phyloP scores from a whole-genome alignment of 306 rosid species.

The Vigna unguiculata region DNA sequence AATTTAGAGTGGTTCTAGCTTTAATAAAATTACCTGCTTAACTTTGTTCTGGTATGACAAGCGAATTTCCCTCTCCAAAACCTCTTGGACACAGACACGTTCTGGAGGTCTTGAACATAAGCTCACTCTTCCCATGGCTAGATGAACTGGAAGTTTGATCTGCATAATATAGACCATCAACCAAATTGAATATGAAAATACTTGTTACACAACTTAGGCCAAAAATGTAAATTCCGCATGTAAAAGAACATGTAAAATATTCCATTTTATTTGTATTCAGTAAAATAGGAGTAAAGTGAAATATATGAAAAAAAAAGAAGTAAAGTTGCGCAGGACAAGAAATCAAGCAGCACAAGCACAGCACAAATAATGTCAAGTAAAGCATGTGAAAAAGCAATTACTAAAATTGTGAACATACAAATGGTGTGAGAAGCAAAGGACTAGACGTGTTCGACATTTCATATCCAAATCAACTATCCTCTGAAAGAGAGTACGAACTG shows the following conservation, averaged over 20 bases:
- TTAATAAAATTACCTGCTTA: constrained; percentile 78
- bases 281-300: background rate
- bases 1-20: background rate
- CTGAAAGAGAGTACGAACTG: constrained; percentile 94
- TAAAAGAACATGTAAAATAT: background rate
- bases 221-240: background rate
- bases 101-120: constrained; percentile 92
- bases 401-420: constrained; percentile 65
- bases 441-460: constrained; percentile 95
- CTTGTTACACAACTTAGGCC: constrained; percentile 6
- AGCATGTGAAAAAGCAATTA: constrained; percentile 23
- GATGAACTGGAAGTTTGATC: constrained; percentile 97
- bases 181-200: constrained; percentile 20
- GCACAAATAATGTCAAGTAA: constrained; percentile 16
- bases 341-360: background rate
- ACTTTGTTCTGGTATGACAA: constrained; percentile 98
- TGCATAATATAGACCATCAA: constrained; percentile 53
- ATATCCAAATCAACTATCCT: constrained; percentile 93
- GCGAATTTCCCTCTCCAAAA: constrained; percentile 97
- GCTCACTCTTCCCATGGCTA: constrained; percentile 99
- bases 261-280: background rate
- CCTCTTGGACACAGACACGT: constrained; percentile 97
- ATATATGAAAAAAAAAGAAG: constrained; percentile 10
- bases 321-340: background rate
- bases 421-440: constrained; percentile 99